Conservation (phyloP, 805 yeast genomes). For the Lipomyces kockii region DNA sequence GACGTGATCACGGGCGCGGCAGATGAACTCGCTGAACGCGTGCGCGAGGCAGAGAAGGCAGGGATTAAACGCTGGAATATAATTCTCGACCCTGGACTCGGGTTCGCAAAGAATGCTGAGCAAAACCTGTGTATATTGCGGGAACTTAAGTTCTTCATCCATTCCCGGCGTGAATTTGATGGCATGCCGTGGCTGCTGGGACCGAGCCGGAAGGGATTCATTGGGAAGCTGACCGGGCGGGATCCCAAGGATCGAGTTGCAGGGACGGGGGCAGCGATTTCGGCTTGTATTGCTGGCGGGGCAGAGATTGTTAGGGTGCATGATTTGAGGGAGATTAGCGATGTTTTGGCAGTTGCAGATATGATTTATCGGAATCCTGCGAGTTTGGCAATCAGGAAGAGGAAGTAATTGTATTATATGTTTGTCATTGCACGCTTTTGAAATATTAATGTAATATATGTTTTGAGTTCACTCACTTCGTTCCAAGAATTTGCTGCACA, state of each 20-base stretch:
- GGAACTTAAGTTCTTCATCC: slow-evolving; percentile 39
- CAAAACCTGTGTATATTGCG: slow-evolving; percentile 74
- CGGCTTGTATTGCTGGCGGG: slow-evolving; percentile 73
- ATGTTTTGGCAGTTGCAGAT: slow-evolving; percentile 68
- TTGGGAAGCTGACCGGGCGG: slow-evolving; percentile 70
- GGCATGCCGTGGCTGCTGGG: slow-evolving; percentile 64
- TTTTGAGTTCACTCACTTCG: too few species aligned
- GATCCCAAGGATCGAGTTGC: slow-evolving; percentile 65
- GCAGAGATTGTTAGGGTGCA: slow-evolving; percentile 88
- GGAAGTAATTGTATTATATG: background rate
- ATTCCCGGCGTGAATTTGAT: slow-evolving; percentile 35
- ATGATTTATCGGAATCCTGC: slow-evolving; percentile 51
- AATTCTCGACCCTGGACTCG: slow-evolving; percentile 91
- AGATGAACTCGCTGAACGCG: slow-evolving; percentile 63
- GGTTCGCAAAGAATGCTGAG: slow-evolving; percentile 82
- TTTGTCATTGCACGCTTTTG: background rate
- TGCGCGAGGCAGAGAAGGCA: slow-evolving; percentile 57
- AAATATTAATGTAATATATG: too few species aligned
- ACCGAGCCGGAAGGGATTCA: slow-evolving; percentile 84
- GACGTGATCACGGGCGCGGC: slow-evolving; percentile 61
- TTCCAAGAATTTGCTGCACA: too few species aligned
- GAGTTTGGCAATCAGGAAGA: background rate
- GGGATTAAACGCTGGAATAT: slow-evolving; percentile 91
- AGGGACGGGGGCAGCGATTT: slow-evolving; percentile 77
- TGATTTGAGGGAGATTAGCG: slow-evolving; percentile 66